Evolutionary conservation across 768 basidiomycete species (phyloP).

Genomic region (Tylopilus plumbeoviolaceoides): DNA sequence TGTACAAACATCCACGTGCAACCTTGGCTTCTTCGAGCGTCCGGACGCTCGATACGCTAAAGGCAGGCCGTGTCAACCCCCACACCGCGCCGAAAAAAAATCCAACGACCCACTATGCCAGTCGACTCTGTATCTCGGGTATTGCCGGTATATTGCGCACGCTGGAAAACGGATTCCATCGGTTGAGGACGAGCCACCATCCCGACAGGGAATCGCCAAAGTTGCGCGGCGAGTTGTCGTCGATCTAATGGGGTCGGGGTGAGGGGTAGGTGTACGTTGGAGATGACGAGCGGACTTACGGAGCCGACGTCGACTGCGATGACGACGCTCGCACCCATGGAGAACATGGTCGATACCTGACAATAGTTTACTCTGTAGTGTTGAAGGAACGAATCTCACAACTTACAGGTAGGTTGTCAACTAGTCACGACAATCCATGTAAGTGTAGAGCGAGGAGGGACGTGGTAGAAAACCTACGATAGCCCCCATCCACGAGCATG

Average conservation of each 20-base stretch:
- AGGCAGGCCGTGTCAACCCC: too few species aligned
- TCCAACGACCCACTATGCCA: slow-evolving; percentile 76
- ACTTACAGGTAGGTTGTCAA: slow-evolving; percentile 84
- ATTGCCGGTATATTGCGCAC: slow-evolving; percentile 78
- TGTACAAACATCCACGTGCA: slow-evolving; percentile 83
- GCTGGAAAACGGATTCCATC: slow-evolving; percentile 88
- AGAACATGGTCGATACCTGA: slow-evolving; percentile 87
- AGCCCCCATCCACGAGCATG: slow-evolving; percentile 87
- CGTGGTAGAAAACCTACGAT: slow-evolving; percentile 49
- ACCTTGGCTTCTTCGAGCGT: slow-evolving; percentile 95
- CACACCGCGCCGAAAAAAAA: not conserved
- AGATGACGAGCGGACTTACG: slow-evolving; percentile 41
- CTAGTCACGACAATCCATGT: slow-evolving; percentile 34
- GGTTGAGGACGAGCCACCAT: slow-evolving; percentile 91
- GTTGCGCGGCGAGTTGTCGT: slow-evolving; percentile 92
- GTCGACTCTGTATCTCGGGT: slow-evolving; percentile 88
- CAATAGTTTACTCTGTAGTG: slow-evolving; percentile 1
- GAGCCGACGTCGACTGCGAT: slow-evolving; percentile 93
- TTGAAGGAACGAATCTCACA: not conserved
- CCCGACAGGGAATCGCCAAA: slow-evolving; percentile 96
- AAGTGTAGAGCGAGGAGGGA: slow-evolving; percentile 5
- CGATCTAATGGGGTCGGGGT: slow-evolving; percentile 41
- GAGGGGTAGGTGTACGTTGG: not conserved
- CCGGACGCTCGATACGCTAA: slow-evolving; percentile 90
- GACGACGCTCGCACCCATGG: slow-evolving; percentile 84